Evolutionary conservation across 805 yeast genomes (phyloP).

Genomic region (Candida jianshihensis): DNA sequence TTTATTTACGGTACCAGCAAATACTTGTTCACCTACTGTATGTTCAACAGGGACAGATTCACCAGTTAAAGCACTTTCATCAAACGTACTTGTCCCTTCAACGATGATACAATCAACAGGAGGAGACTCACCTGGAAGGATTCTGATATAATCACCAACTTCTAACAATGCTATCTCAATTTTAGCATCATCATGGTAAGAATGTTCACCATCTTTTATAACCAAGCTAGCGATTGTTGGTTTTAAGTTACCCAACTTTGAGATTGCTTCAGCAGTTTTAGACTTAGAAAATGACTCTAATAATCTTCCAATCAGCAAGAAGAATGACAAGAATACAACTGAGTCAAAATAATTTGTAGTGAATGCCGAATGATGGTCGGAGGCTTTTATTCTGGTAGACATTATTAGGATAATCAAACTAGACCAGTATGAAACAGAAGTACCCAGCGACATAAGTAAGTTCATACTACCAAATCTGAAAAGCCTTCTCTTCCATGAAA

Average conservation of each 20-base stretch:
- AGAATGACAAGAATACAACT: slow-evolving; percentile 68
- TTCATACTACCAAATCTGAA: slow-evolving; percentile 77
- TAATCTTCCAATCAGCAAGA: slow-evolving; percentile 62
- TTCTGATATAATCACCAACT: slow-evolving; percentile 40
- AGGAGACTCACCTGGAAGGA: slow-evolving; percentile 53
- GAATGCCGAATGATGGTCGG: slow-evolving; percentile 29
- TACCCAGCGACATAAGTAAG: slow-evolving; percentile 64
- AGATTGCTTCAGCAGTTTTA: slow-evolving; percentile 60
- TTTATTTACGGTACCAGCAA: slow-evolving; percentile 64
- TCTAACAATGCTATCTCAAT: slow-evolving; percentile 41
- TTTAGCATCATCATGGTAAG: slow-evolving; percentile 22
- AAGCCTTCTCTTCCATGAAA: slow-evolving; percentile 47
- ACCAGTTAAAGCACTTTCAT: slow-evolving; percentile 58
- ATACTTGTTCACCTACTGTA: slow-evolving; percentile 55
- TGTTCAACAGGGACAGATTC: slow-evolving; percentile 56
- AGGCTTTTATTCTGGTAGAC: slow-evolving; percentile 27
- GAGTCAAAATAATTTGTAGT: slow-evolving; percentile 72
- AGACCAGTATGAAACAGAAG: slow-evolving; percentile 64
- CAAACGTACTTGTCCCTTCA: slow-evolving; percentile 43
- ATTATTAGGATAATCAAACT: slow-evolving; percentile 50
- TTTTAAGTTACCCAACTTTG: slow-evolving; percentile 44
- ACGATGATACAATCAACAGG: slow-evolving; percentile 49
- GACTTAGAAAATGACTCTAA: slow-evolving; percentile 61
- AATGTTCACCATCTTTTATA: slow-evolving; percentile 18
- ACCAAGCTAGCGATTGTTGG: slow-evolving; percentile 42